These are phyloP conservation scores for Beauveria medogensis DNA, from an alignment of 2,329 filamentous ascomycete genomes.

Conservation along the genomic window DNA sequence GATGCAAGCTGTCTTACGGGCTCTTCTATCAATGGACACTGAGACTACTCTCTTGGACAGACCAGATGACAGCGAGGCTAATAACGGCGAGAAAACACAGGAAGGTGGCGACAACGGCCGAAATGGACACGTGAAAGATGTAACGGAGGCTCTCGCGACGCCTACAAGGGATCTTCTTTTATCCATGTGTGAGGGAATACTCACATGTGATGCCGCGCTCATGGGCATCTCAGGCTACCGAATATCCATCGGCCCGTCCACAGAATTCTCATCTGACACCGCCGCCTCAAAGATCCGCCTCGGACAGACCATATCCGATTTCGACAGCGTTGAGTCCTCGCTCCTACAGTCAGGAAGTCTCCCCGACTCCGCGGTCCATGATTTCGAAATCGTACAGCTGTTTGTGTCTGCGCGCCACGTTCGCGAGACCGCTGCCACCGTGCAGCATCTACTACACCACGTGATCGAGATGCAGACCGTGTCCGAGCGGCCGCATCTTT, in stretches of 20 bases:
- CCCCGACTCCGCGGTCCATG: slow-evolving; percentile 36
- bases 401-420: slow-evolving; percentile 49
- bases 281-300: slow-evolving; percentile 31
- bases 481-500: slow-evolving; percentile 32
- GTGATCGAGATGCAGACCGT: slow-evolving; percentile 39
- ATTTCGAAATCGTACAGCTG: slow-evolving; percentile 42
- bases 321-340: slow-evolving; percentile 38
- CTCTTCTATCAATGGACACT: slow-evolving; percentile 43
- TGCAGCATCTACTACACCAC: slow-evolving; percentile 39
- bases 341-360: slow-evolving; percentile 38
- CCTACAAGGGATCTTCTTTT: slow-evolving; percentile 39
- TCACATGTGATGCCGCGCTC: slow-evolving; percentile 41
- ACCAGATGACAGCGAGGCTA: slow-evolving; percentile 14
- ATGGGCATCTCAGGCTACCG: slow-evolving; percentile 47
- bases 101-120: not conserved
- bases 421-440: slow-evolving; percentile 40
- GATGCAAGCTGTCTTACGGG: slow-evolving; percentile 46
- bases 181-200: slow-evolving; percentile 36
- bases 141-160: slow-evolving; percentile 25
- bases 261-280: slow-evolving; percentile 34
- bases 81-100: slow-evolving; percentile 9
- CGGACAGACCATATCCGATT: slow-evolving; percentile 34
- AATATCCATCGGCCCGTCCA: slow-evolving; percentile 36
- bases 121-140: slow-evolving; percentile 8
- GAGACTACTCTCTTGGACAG: slow-evolving; percentile 38